Percentiles rank a stretch among this genome's conserved stretches.
Evolutionary conservation across 129 eudicot genomes (phyloP).

Genomic region (Cynara cardunculus): DNA sequence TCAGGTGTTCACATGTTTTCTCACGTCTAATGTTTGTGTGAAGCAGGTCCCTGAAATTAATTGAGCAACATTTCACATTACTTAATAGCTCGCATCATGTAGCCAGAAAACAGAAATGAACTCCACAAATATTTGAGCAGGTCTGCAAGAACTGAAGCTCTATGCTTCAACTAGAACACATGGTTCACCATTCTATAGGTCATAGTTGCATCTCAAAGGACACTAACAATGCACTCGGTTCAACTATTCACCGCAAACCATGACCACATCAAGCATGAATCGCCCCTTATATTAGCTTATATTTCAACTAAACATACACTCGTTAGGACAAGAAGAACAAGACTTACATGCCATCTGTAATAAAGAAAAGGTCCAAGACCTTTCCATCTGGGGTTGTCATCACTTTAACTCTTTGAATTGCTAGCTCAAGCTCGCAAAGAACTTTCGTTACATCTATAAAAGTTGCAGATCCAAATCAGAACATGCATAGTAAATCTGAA

Average conservation of each 20-base stretch:
- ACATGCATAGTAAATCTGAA: neutral
- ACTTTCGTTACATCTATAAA: constrained; percentile 71
- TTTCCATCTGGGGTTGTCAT: constrained; percentile 87
- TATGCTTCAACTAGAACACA: neutral
- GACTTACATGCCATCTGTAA: constrained; percentile 75
- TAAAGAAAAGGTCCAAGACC: constrained; percentile 76
- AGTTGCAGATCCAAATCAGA: constrained; percentile 3
- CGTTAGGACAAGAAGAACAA: neutral
- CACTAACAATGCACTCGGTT: neutral
- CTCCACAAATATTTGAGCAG: neutral
- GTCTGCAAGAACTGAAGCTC: neutral
- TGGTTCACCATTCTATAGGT: no score
- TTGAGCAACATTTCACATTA: neutral
- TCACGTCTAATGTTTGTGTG: constrained; percentile 62
- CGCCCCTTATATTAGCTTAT: neutral
- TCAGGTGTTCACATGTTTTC: constrained; percentile 56
- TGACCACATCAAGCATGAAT: neutral
- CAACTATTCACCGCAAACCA: neutral
- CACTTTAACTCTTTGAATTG: constrained; percentile 81
- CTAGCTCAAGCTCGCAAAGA: constrained; percentile 71
- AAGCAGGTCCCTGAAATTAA: constrained; percentile 55
- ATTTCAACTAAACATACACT: neutral
- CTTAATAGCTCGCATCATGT: neutral
- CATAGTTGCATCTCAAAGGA: no score
- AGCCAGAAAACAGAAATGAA: neutral